Conservation (phyloP, 1,284 basidiomycete genomes). For the Moniliella sp. region DNA sequence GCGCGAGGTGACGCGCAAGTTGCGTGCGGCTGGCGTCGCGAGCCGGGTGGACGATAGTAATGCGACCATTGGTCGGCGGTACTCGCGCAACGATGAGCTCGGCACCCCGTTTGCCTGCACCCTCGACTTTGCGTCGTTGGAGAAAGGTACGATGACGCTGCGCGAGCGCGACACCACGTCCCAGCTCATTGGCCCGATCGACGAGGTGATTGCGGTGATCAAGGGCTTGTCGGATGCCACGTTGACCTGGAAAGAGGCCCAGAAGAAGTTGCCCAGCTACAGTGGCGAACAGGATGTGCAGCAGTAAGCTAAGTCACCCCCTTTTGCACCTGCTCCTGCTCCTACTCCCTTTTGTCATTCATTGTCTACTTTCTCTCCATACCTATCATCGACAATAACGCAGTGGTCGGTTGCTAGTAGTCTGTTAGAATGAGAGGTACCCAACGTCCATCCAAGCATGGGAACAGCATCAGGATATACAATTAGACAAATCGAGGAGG, state of each 20-base stretch:
- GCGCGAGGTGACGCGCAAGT: slow-evolving; percentile 61
- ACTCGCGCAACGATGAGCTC: slow-evolving; percentile 90
- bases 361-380: background rate
- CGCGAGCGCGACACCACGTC: slow-evolving; percentile 74
- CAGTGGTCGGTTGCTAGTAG: background rate
- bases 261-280: slow-evolving; percentile 52
- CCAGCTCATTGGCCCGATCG: slow-evolving; percentile 75
- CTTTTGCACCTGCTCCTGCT: too few species aligned
- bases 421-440: background rate
- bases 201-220: slow-evolving; percentile 66
- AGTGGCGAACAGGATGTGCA: slow-evolving; percentile 53
- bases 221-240: slow-evolving; percentile 28
- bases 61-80: slow-evolving; percentile 83
- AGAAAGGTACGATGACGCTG: slow-evolving; percentile 35
- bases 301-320: background rate
- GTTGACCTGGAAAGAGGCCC: slow-evolving; percentile 55
- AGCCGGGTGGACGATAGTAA: slow-evolving; percentile 85
- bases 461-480: background rate
- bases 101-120: slow-evolving; percentile 92
- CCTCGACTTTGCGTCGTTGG: slow-evolving; percentile 81
- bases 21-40: slow-evolving; percentile 69
- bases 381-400: background rate
- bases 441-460: background rate
- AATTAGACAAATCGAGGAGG: background rate
- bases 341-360: background rate